These are phyloP conservation scores for Apiotrichum brassicae DNA, from an alignment of 1,284 basidiomycete genomes.

Conservation along the genomic window DNA sequence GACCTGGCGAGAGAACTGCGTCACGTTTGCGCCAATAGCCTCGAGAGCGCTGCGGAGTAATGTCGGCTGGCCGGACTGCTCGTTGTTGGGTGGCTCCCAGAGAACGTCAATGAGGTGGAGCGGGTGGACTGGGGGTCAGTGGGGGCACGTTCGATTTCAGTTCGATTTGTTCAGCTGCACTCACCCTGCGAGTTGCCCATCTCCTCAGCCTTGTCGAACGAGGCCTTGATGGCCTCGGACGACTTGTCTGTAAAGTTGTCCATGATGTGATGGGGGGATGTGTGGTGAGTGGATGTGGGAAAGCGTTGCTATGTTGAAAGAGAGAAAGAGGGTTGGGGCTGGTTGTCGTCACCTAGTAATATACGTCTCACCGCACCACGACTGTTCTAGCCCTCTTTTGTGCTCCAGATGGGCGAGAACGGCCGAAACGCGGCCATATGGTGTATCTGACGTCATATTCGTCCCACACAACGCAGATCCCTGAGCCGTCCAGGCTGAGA, in stretches of 20 bases:
- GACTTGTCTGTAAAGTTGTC: constrained; percentile 49
- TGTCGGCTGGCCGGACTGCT: constrained; percentile 30
- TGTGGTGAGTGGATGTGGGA: not conserved
- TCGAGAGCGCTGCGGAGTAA: constrained; percentile 41
- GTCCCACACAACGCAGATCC: too few species aligned
- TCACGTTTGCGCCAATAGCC: constrained; percentile 42
- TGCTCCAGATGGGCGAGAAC: too few species aligned
- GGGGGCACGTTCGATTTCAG: not conserved
- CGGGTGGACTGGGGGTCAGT: constrained; percentile 35
- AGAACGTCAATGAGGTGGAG: constrained; percentile 45
- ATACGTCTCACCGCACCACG: too few species aligned
- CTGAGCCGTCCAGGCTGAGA: too few species aligned
- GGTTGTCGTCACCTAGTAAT: too few species aligned
- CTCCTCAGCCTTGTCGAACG: constrained; percentile 49
- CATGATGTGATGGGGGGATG: constrained; percentile 24
- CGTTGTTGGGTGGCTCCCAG: constrained; percentile 28
- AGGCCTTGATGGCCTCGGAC: constrained; percentile 51
- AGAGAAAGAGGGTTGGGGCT: too few species aligned
- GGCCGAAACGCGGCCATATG: too few species aligned
- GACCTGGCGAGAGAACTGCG: constrained; percentile 38
- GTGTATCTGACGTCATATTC: too few species aligned
- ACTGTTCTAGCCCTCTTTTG: too few species aligned
- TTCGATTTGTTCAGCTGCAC: constrained; percentile 4
- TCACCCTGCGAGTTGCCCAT: constrained; percentile 41
- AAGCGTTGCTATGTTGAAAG: not conserved